A percentile compares a stretch with the other conserved stretches of the same genome.
Conservation (phyloP, 257 asterid species). For the Solanum etuberosum region DNA sequence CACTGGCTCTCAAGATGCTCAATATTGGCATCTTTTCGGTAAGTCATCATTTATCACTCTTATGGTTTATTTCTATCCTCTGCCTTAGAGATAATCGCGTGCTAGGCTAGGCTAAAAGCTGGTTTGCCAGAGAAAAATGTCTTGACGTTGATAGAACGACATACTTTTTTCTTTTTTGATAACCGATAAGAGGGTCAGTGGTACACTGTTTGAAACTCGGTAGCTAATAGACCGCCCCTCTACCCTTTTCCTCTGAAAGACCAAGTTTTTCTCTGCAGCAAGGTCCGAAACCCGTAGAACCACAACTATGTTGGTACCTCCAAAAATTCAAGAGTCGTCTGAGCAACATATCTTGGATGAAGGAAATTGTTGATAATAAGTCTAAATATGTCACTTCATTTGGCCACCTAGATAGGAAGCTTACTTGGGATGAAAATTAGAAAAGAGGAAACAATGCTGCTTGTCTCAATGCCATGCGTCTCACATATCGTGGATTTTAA, state of each 20-base stretch:
- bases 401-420: background rate
- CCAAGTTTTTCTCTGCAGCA: background rate
- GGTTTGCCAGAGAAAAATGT: background rate
- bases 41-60: conserved; percentile 3
- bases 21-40: conserved; percentile 68
- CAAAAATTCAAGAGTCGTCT: background rate
- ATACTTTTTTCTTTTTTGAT: background rate
- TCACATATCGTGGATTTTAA: background rate
- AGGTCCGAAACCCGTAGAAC: background rate
- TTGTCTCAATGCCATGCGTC: background rate
- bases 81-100: background rate
- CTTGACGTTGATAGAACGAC: background rate
- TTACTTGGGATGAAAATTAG: background rate
- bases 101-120: background rate
- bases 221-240: background rate
- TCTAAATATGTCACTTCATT: background rate
- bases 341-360: background rate
- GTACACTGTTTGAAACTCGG: background rate
- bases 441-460: background rate
- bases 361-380: background rate
- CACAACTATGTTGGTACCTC: background rate
- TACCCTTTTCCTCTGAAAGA: background rate
- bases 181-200: background rate
- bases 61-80: background rate
- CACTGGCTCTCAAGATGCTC: conserved; percentile 78